phyloP scores from a whole-genome alignment of 768 basidiomycete species.

The Suillus weaverae region DNA sequence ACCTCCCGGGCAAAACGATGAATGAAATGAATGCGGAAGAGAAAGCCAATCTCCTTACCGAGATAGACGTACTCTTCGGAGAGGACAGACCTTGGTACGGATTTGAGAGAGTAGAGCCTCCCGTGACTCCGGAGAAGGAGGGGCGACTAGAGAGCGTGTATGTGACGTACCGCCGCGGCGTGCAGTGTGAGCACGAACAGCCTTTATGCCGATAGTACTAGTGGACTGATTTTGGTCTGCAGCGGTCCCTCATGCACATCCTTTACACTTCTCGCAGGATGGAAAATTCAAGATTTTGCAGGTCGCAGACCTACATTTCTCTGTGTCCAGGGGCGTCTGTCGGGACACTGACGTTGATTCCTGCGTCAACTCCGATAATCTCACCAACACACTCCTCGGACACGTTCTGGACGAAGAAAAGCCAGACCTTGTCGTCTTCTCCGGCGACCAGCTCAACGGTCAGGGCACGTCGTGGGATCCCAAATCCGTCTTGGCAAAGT shows the following conservation, averaged over 20 bases:
- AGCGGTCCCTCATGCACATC: conserved; percentile 73
- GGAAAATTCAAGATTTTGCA: conserved; percentile 90
- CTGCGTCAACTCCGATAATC: conserved; percentile 68
- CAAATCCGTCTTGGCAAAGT: conserved; percentile 69
- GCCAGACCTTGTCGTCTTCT: conserved; percentile 90
- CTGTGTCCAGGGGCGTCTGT: conserved; percentile 76
- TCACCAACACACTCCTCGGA: conserved; percentile 73
- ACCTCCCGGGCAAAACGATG: conserved; percentile 65
- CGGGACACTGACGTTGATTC: conserved; percentile 61
- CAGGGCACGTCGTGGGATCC: conserved; percentile 90
- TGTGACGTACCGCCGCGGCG: conserved; percentile 68
- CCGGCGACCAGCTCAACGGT: conserved; percentile 92
- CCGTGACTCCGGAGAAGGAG: conserved; percentile 48
- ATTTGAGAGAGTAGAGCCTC: conserved; percentile 68
- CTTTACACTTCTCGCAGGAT: conserved; percentile 77
- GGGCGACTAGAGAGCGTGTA: conserved; percentile 53
- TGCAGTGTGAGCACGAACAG: conserved; percentile 56
- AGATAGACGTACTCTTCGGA: conserved; percentile 89
- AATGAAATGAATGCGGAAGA: conserved; percentile 60
- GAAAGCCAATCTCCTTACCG: conserved; percentile 71
- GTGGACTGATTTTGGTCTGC: conserved; percentile 11
- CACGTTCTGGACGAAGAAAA: conserved; percentile 74
- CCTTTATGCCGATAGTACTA: neutral
- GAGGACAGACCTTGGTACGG: conserved; percentile 85
- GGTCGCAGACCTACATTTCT: conserved; percentile 93